A percentile compares a stretch with the other conserved stretches of the same genome.
These are phyloP conservation scores for Phytophthora agathidicida DNA, from an alignment of 352 stramenopile species.

Conservation along the genomic window DNA sequence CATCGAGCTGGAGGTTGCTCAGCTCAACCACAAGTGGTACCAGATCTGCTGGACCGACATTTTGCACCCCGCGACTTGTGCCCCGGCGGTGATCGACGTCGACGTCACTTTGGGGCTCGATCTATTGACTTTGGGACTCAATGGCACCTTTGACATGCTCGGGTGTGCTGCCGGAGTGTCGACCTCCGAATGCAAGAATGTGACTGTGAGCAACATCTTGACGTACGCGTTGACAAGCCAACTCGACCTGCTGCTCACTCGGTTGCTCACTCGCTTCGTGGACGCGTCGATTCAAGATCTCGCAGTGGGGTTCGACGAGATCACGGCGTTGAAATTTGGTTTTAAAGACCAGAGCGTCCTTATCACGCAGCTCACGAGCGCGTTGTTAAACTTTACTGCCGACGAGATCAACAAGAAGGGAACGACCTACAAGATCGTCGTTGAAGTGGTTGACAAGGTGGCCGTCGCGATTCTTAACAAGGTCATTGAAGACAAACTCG, in stretches of 20 bases:
- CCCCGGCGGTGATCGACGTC: slow-evolving; percentile 30
- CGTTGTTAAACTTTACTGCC: slow-evolving; percentile 46
- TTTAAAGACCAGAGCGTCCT: slow-evolving; percentile 46
- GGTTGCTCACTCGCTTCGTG: slow-evolving; percentile 41
- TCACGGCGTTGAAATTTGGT: slow-evolving; percentile 48
- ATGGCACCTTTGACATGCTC: slow-evolving; percentile 32
- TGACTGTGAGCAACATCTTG: slow-evolving; percentile 45
- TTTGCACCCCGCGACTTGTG: slow-evolving; percentile 33
- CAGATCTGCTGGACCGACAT: slow-evolving; percentile 54
- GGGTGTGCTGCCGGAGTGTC: slow-evolving; percentile 23
- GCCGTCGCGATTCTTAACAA: slow-evolving; percentile 50
- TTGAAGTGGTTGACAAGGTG: slow-evolving; percentile 39
- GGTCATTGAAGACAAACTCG: slow-evolving; percentile 44
- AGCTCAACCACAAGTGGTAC: slow-evolving; percentile 49
- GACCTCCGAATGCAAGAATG: slow-evolving; percentile 32
- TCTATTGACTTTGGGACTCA: slow-evolving; percentile 26
- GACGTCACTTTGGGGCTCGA: slow-evolving; percentile 36
- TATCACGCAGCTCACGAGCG: slow-evolving; percentile 46
- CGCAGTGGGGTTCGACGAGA: slow-evolving; percentile 28
- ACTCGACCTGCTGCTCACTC: slow-evolving; percentile 28
- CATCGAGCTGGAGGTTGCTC: slow-evolving; percentile 30
- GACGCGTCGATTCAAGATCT: slow-evolving; percentile 33
- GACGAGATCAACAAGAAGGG: slow-evolving; percentile 67
- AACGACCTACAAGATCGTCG: slow-evolving; percentile 47
- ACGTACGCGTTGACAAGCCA: slow-evolving; percentile 28